phyloP scores from a whole-genome alignment of 1,139 yeast genomes.

The Saccharomyces pastorianus region DNA sequence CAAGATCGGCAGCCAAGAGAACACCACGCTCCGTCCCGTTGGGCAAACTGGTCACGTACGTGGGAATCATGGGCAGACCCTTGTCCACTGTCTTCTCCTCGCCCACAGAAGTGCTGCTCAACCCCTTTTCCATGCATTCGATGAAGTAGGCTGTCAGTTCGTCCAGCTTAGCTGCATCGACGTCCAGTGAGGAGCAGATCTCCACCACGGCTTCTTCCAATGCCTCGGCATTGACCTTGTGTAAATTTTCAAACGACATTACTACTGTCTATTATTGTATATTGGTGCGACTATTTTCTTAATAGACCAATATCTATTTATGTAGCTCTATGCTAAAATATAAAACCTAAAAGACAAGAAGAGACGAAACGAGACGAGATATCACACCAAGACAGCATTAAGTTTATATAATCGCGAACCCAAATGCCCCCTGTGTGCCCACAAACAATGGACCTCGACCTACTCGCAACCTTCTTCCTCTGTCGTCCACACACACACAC shows the following conservation, averaged over 20 bases:
- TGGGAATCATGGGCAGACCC: conserved; percentile 81
- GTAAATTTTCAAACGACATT: conserved; percentile 29
- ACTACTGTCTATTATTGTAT: background rate
- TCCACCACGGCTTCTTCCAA: conserved; percentile 37
- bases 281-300: background rate
- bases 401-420: background rate
- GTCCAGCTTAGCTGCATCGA: conserved; percentile 45
- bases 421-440: background rate
- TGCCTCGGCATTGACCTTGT: conserved; percentile 19
- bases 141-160: conserved; percentile 58
- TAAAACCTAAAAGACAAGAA: background rate
- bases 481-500: conserved; percentile 1
- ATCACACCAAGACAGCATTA: background rate
- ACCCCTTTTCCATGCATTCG: conserved; percentile 55
- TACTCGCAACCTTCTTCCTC: background rate
- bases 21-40: conserved; percentile 74
- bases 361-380: background rate
- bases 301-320: background rate
- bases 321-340: background rate
- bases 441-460: background rate
- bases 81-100: conserved; percentile 25
- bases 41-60: conserved; percentile 74
- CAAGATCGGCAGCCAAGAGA: conserved; percentile 76
- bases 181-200: conserved; percentile 47
- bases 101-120: conserved; percentile 38